Evolutionary conservation across 2,329 filamentous ascomycete species (phyloP).

Genomic region (Talaromyces rugulosus): DNA sequence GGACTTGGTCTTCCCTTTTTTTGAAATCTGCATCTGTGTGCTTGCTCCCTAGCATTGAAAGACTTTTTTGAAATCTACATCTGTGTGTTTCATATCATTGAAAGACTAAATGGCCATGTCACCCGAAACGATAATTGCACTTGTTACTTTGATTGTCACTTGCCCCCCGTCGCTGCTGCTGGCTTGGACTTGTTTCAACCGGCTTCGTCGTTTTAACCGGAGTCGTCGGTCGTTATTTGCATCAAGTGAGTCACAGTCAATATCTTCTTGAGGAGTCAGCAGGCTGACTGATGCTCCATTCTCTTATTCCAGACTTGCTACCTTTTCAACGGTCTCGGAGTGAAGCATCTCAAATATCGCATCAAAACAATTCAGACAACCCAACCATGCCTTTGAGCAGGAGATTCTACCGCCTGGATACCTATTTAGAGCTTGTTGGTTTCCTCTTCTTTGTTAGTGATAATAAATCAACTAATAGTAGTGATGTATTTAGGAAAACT

Average conservation of each 20-base stretch:
- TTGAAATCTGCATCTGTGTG: no score
- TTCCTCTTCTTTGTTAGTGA: not conserved
- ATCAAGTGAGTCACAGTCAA: not conserved
- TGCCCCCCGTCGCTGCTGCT: slow-evolving; percentile 4
- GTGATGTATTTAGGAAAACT: not conserved
- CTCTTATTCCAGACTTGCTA: not conserved
- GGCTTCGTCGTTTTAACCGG: not conserved
- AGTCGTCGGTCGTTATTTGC: not conserved
- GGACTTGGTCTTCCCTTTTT: not conserved
- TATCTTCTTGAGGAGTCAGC: not conserved
- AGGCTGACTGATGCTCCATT: not conserved
- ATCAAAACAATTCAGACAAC: not conserved
- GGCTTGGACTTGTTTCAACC: not conserved
- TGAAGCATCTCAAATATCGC: not conserved
- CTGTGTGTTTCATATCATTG: not conserved
- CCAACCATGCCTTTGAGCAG: not conserved
- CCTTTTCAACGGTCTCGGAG: not conserved
- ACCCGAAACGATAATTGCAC: slow-evolving; percentile 2
- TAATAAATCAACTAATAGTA: not conserved
- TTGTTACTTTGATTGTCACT: slow-evolving; percentile 3
- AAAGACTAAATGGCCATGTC: slow-evolving; percentile 6
- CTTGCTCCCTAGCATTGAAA: not conserved
- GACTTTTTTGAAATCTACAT: not conserved
- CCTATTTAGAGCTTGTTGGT: not conserved
- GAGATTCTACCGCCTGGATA: not conserved